Evolutionary conservation across 139 green algal genomes (phyloP).

Genomic region (Eudorina sp.): DNA sequence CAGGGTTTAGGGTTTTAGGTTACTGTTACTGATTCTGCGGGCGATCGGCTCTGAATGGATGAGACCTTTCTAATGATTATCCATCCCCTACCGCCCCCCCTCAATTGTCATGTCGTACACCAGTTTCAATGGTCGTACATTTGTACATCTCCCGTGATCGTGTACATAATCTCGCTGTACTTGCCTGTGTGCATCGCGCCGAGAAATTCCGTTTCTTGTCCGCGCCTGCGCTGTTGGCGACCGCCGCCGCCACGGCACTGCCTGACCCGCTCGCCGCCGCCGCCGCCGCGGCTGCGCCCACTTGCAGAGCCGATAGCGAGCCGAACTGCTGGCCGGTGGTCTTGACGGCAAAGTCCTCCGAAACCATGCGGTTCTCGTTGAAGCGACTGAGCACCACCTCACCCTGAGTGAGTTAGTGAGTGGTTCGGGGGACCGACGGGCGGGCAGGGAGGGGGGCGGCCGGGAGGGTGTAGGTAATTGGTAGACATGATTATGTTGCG

Average conservation of each 20-base stretch:
- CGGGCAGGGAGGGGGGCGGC: not conserved
- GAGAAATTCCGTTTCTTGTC: constrained; percentile 56
- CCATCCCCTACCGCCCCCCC: too few relatives aligned
- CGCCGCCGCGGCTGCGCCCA: not conserved
- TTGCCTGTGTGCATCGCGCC: not conserved
- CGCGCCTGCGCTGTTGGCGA: not conserved
- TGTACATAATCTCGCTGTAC: not conserved
- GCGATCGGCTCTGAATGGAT: too few relatives aligned
- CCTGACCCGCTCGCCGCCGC: not conserved
- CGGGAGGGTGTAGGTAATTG: not conserved
- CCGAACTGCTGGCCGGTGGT: constrained; percentile 59
- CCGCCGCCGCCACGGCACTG: not conserved
- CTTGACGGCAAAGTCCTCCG: constrained; percentile 9
- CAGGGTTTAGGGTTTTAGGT: too few relatives aligned
- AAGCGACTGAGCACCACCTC: constrained; percentile 31
- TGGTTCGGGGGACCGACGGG: not conserved
- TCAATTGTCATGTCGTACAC: too few relatives aligned
- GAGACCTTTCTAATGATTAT: too few relatives aligned
- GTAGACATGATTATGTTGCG: too few relatives aligned
- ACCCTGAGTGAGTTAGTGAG: not conserved
- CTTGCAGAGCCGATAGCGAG: constrained; percentile 39
- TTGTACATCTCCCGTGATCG: not conserved
- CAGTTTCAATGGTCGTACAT: too few relatives aligned
- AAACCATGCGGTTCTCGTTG: not conserved
- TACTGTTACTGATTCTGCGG: too few relatives aligned